A percentile compares a stretch with the other conserved stretches of the same genome.
Conservation (phyloP, 108 stramenopile species). For the Cyclotella baltica region DNA sequence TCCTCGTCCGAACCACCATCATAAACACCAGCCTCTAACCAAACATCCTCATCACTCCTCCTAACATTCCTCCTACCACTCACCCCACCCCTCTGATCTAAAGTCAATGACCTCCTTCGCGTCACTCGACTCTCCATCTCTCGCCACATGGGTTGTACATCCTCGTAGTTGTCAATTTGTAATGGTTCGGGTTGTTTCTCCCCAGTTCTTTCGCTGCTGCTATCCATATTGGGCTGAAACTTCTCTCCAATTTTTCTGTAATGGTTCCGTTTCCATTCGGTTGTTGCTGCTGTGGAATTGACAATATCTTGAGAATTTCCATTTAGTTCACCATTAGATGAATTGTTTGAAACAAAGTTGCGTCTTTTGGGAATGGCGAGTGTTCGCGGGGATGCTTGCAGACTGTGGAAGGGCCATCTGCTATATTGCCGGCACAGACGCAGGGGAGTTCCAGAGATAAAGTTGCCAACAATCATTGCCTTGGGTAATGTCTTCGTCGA, state of each 20-base stretch:
- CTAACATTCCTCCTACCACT: constrained; percentile 76
- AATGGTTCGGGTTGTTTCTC: constrained; percentile 28
- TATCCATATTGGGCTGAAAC: neutral
- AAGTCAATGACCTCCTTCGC: constrained; percentile 61
- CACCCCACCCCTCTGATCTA: constrained; percentile 63
- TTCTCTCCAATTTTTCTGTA: constrained; percentile 15
- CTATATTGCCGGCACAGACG: too few relatives aligned
- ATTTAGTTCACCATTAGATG: neutral
- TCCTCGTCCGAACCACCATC: constrained; percentile 10
- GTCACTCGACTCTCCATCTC: constrained; percentile 89
- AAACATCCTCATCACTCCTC: constrained; percentile 85
- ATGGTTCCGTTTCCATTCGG: constrained; percentile 14
- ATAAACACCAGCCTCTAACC: constrained; percentile 84
- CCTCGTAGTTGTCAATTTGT: constrained; percentile 66
- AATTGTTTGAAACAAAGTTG: neutral
- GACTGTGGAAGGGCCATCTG: too few relatives aligned
- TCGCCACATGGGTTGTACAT: constrained; percentile 91
- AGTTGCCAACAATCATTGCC: too few relatives aligned
- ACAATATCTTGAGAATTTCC: constrained; percentile 7
- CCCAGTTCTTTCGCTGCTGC: neutral
- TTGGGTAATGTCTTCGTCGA: too few relatives aligned
- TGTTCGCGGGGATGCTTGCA: too few relatives aligned
- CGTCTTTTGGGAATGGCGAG: too few relatives aligned
- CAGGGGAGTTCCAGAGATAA: too few relatives aligned
- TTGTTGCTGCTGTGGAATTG: constrained; percentile 9